Conservation (phyloP, 306 rosid genomes). For the Trichosanthes truncata region DNA sequence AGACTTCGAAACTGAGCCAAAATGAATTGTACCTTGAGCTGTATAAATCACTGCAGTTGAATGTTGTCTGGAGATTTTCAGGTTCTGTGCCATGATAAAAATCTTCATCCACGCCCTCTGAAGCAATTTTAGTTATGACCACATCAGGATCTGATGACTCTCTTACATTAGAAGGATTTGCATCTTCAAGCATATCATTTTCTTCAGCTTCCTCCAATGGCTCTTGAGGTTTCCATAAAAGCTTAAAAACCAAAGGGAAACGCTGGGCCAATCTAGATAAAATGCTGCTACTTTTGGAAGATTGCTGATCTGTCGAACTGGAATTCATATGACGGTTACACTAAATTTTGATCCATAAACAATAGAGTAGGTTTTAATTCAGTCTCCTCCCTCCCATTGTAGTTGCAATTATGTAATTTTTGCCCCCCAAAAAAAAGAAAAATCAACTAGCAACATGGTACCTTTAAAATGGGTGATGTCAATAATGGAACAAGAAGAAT, state of each 20-base stretch:
- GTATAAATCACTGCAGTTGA: constrained; percentile 19
- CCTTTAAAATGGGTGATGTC: background rate
- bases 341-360: background rate
- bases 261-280: constrained; percentile 59
- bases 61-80: constrained; percentile 22
- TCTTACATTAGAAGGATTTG: constrained; percentile 19
- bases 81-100: constrained; percentile 16
- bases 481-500: background rate
- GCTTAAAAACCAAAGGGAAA: constrained; percentile 58
- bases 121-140: constrained; percentile 20
- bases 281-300: constrained; percentile 46
- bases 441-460: background rate
- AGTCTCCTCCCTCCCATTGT: background rate
- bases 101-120: constrained; percentile 25
- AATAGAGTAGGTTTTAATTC: background rate
- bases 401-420: background rate
- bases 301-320: constrained; percentile 30
- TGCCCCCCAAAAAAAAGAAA: background rate
- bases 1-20: background rate
- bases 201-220: constrained; percentile 24
- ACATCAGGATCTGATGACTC: constrained; percentile 21
- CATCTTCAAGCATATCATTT: constrained; percentile 17
- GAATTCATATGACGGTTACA: constrained; percentile 11
- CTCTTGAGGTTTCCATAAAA: constrained; percentile 35
- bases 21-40: constrained; percentile 38